Percentiles rank a stretch among this genome's conserved stretches.
Conservation (phyloP, 2,329 filamentous ascomycete species). For the Claviceps lovelessii region DNA sequence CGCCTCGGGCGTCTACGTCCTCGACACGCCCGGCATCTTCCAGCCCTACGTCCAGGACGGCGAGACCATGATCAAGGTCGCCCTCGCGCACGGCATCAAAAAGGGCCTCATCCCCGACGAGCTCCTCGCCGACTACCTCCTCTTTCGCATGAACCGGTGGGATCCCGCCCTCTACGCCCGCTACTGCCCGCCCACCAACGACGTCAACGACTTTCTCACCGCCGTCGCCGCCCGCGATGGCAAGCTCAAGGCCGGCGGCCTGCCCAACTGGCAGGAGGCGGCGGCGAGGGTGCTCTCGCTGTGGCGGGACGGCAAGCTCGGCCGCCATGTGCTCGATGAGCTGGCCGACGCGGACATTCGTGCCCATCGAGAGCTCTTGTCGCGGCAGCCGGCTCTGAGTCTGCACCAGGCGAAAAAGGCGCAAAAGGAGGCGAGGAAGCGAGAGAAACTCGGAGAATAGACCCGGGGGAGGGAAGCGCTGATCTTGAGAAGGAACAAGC, state of each 20-base stretch:
- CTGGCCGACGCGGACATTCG: constrained; percentile 45
- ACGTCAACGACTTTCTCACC: constrained; percentile 58
- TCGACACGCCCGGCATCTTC: constrained; percentile 93
- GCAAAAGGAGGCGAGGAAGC: constrained; percentile 44
- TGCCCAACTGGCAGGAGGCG: constrained; percentile 54
- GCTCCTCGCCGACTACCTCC: constrained; percentile 76
- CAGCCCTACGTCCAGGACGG: constrained; percentile 77
- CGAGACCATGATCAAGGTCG: constrained; percentile 88
- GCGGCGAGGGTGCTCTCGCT: constrained; percentile 69
- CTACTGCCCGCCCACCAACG: constrained; percentile 65
- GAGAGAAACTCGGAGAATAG: constrained; percentile 16
- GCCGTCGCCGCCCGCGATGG: constrained; percentile 62
- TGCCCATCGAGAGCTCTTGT: constrained; percentile 28
- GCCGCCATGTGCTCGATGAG: constrained; percentile 66
- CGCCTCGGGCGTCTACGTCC: constrained; percentile 58
- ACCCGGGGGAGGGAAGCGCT: no score
- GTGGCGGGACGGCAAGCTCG: constrained; percentile 66
- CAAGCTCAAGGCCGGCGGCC: constrained; percentile 57
- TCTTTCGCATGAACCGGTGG: constrained; percentile 65
- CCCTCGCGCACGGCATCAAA: constrained; percentile 79
- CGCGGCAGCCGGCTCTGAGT: constrained; percentile 39
- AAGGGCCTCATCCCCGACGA: constrained; percentile 68
- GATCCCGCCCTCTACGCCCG: constrained; percentile 46
- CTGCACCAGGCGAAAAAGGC: constrained; percentile 54
- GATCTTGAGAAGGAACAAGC: no score